These are phyloP conservation scores for Gigaspora rosea DNA, from an alignment of 192 early-diverging fungal species.

Conservation along the genomic window DNA sequence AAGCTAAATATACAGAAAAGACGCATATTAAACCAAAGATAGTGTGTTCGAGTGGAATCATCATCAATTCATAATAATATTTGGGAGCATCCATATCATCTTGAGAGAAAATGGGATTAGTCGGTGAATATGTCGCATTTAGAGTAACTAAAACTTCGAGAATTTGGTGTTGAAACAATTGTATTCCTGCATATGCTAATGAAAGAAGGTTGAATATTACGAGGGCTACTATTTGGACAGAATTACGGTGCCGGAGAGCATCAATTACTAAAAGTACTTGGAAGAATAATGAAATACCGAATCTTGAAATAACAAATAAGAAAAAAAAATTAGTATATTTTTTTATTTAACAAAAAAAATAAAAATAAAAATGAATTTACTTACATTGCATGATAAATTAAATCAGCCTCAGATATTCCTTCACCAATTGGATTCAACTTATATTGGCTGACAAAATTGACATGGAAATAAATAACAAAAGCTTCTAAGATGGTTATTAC, in stretches of 20 bases:
- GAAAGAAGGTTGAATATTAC: too few relatives aligned
- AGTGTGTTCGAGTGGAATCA: constrained; percentile 48
- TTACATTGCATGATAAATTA: too few relatives aligned
- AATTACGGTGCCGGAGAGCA: constrained; percentile 51
- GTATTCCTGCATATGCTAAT: constrained; percentile 57
- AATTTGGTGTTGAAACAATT: constrained; percentile 45
- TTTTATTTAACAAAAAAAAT: too few relatives aligned
- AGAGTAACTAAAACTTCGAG: constrained; percentile 11
- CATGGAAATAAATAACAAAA: too few relatives aligned
- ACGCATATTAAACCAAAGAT: constrained; percentile 44
- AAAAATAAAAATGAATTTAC: too few relatives aligned
- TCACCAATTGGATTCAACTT: too few relatives aligned
- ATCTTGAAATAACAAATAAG: neutral
- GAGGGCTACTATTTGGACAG: constrained; percentile 26
- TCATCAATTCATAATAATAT: constrained; percentile 30
- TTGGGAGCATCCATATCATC: neutral
- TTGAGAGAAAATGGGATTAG: neutral
- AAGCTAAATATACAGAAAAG: constrained; percentile 26
- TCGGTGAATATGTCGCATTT: neutral
- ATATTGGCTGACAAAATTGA: too few relatives aligned
- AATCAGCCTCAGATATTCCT: too few relatives aligned
- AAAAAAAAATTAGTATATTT: neutral
- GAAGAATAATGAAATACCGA: constrained; percentile 5
- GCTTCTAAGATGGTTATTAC: too few relatives aligned
- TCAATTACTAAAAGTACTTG: constrained; percentile 11